phyloP scores from a whole-genome alignment of 2,329 filamentous ascomycete genomes.

The Penicillium sp. region DNA sequence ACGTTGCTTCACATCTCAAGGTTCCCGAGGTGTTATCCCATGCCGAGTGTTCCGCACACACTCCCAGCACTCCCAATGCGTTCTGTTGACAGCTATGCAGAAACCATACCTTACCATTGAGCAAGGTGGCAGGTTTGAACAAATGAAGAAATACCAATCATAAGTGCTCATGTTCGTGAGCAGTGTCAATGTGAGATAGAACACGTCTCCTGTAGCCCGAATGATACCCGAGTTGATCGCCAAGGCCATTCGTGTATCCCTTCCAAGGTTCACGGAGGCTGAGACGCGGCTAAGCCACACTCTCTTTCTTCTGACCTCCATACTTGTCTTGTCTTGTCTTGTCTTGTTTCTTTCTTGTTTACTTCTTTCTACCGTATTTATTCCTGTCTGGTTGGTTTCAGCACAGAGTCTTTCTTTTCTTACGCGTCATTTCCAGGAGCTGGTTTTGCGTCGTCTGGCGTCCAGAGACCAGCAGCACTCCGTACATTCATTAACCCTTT shows the following conservation, averaged over 20 bases:
- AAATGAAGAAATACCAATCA: too few species aligned
- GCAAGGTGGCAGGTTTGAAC: too few species aligned
- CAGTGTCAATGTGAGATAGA: background rate
- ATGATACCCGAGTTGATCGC: slow-evolving; percentile 6
- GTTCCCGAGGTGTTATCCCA: too few species aligned
- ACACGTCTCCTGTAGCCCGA: too few species aligned
- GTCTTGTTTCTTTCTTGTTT: slow-evolving; percentile 18
- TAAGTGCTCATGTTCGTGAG: background rate
- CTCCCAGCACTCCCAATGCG: too few species aligned
- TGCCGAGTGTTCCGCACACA: too few species aligned
- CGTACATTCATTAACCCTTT: background rate
- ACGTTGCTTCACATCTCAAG: too few species aligned
- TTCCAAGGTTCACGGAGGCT: slow-evolving; percentile 8
- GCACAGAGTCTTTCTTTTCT: slow-evolving; percentile 14
- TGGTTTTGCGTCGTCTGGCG: background rate
- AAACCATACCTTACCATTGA: too few species aligned
- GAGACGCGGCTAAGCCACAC: slow-evolving; percentile 13
- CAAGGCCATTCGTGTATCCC: slow-evolving; percentile 7
- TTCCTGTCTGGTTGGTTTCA: slow-evolving; percentile 7
- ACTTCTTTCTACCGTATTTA: slow-evolving; percentile 5
- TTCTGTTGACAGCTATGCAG: too few species aligned
- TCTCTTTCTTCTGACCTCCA: slow-evolving; percentile 4
- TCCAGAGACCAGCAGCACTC: too few species aligned
- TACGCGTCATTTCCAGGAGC: slow-evolving; percentile 15
- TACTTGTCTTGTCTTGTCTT: slow-evolving; percentile 6